Percentiles rank a stretch among this genome's conserved stretches.
Evolutionary conservation across 352 stramenopile species (phyloP).

Genomic region (Phytopythium mirpurense): DNA sequence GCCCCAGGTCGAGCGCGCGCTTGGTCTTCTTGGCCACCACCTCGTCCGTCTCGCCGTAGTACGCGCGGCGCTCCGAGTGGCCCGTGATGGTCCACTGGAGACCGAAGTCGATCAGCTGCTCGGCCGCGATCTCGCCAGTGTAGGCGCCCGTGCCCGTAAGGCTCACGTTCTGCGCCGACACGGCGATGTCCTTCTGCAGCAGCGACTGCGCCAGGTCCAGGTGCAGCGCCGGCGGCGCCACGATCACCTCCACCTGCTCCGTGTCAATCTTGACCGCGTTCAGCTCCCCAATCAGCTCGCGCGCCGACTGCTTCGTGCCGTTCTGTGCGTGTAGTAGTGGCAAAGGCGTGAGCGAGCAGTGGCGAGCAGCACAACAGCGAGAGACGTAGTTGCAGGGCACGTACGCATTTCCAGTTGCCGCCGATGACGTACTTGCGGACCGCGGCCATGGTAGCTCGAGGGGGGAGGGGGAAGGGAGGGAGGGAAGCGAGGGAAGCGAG

Average conservation of each 20-base stretch:
- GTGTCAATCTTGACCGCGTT: constrained; percentile 64
- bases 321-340: constrained; percentile 18
- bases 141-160: constrained; percentile 87
- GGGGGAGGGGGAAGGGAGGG: background rate
- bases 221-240: constrained; percentile 65
- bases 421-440: constrained; percentile 36
- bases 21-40: constrained; percentile 90
- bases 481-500: background rate
- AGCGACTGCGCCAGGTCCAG: constrained; percentile 36
- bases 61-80: constrained; percentile 85
- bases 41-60: constrained; percentile 85
- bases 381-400: no score
- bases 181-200: constrained; percentile 61
- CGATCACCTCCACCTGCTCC: constrained; percentile 66
- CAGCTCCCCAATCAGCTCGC: constrained; percentile 82
- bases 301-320: constrained; percentile 77
- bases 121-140: constrained; percentile 88
- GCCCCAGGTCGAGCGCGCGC: constrained; percentile 69
- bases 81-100: constrained; percentile 68
- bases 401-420: constrained; percentile 44
- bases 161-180: constrained; percentile 82
- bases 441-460: constrained; percentile 13
- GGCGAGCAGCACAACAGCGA: background rate
- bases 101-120: constrained; percentile 81
- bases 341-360: no score